These are phyloP conservation scores for Phytophthora litchii DNA, from an alignment of 352 stramenopile genomes.

Conservation along the genomic window DNA sequence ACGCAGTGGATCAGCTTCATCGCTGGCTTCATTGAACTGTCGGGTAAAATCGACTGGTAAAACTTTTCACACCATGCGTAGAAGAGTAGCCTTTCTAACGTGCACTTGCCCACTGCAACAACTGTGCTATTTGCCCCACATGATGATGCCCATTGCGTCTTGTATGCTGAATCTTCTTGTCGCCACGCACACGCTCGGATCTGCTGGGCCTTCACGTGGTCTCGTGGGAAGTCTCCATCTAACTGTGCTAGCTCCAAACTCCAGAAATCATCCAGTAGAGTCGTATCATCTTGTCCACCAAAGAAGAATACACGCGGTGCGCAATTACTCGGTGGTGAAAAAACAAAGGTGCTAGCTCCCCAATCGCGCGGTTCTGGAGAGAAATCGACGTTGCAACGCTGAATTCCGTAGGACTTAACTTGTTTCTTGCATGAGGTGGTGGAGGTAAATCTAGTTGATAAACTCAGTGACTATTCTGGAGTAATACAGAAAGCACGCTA, in stretches of 20 bases:
- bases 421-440: too few species aligned
- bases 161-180: constrained; percentile 42
- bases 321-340: constrained; percentile 5
- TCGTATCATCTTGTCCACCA: constrained; percentile 71
- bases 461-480: too few species aligned
- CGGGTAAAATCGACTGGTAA: constrained; percentile 61
- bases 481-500: too few species aligned
- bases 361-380: constrained; percentile 43
- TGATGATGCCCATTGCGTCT: constrained; percentile 44
- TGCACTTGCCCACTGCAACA: constrained; percentile 36
- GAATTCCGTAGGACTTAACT: too few species aligned
- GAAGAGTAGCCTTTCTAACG: constrained; percentile 49
- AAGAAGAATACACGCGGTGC: constrained; percentile 52
- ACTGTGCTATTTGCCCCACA: constrained; percentile 39
- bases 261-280: constrained; percentile 65
- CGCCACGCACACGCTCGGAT: constrained; percentile 52
- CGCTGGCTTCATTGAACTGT: background rate
- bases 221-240: constrained; percentile 31
- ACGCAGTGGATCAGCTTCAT: constrained; percentile 9
- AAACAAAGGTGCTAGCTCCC: constrained; percentile 45
- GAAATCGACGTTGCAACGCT: too few species aligned
- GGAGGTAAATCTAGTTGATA: too few species aligned
- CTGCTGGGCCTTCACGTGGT: constrained; percentile 24
- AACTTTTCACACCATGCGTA: constrained; percentile 60
- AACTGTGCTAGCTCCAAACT: constrained; percentile 49